Base-by-base conservation (phyloP, 805 yeast genomes). In the Lachancea sp. region DNA sequence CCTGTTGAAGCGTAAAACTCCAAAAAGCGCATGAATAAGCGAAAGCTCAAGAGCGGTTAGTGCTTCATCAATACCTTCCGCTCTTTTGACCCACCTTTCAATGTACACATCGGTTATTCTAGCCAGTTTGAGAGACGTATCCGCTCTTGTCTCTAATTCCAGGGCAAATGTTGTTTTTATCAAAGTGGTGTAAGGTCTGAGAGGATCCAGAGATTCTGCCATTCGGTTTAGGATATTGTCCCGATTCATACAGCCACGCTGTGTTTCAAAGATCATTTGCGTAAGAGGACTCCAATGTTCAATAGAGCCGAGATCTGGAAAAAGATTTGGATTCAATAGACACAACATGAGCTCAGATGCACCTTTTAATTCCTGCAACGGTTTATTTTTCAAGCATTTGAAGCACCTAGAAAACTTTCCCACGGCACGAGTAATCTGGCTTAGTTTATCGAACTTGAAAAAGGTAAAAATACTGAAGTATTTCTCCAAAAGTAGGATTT, bases 131-230 rank as follows among this genome's bases (percentile, higher is more conserved):
- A 42, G 19, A 11, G 60, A 58, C 3, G 65, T 56, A 36, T 60
- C 62, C 11, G 62, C 49, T 22, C 55, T 61, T 52, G 62, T 57
- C 47, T 69, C 73, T 11, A 59, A 38, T 13, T 64, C 56, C 8
- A 70, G 49, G 25, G 58, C 62, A 49, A 64, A 70, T 13, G 57
- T 57, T 3, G 65, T 45, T 47, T 59, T 67, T 2, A 70, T 56
- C 36, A 70, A 53, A 0, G 56, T 43, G 36, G 63, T 68, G 18
- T 61, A 59, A 6, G 43, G 46, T 17, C 53, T 51, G 9, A 65
- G 49, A 12, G 55, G 52, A 38, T 62, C 62, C 34, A 48, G 37
- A 25, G 26, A n/a, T 13, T 43, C 46, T 9, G 25, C 31, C 16
- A 12, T 16, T 3, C 2, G 20, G 25, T 33, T n/a, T 22, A 22